Evolutionary conservation across 129 eudicot species (phyloP).

Genomic region (Saposhnikovia divaricata): DNA sequence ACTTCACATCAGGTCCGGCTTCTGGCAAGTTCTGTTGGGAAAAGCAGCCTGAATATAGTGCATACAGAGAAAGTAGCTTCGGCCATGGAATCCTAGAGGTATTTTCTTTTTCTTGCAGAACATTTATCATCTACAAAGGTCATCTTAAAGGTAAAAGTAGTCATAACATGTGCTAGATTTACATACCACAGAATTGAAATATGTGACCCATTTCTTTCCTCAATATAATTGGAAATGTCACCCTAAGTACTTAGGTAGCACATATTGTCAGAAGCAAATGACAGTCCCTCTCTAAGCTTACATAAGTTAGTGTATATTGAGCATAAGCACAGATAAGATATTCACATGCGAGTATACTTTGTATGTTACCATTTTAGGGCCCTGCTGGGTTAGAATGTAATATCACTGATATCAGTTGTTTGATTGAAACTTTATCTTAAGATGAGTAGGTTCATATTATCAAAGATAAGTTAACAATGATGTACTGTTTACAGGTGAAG

Average conservation of each 20-base stretch:
- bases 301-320: background rate
- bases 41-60: constrained; percentile 92
- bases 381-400: background rate
- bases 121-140: background rate
- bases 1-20: constrained; percentile 87
- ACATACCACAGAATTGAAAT: background rate
- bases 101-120: background rate
- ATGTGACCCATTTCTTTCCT: background rate
- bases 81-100: constrained; percentile 95
- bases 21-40: constrained; percentile 94
- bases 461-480: background rate
- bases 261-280: background rate
- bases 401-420: background rate
- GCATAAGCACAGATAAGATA: background rate
- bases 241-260: background rate
- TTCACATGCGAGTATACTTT: background rate
- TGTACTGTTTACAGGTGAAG: constrained; percentile 43
- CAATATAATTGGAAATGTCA: background rate
- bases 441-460: background rate
- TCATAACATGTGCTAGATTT: background rate
- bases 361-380: background rate
- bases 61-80: constrained; percentile 87
- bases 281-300: background rate
- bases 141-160: background rate
- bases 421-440: background rate